These are phyloP conservation scores for Fusarium begoniae DNA, from an alignment of 2,329 filamentous ascomycete species.

Conservation along the genomic window DNA sequence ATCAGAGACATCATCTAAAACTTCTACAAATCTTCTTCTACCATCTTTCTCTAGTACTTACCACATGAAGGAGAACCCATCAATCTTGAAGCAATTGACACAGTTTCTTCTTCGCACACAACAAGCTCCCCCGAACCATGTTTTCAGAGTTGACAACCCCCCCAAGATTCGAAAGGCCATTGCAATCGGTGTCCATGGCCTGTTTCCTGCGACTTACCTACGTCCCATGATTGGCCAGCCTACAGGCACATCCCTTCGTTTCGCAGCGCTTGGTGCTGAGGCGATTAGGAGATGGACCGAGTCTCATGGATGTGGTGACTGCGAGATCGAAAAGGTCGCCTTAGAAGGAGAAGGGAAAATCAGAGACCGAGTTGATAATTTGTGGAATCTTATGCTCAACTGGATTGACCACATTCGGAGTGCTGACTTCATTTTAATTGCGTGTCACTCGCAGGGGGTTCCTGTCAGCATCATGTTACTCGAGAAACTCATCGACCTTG, in stretches of 20 bases:
- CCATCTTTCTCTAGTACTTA: constrained; percentile 78
- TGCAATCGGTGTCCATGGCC: constrained; percentile 92
- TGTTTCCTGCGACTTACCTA: constrained; percentile 87
- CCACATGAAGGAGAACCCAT: constrained; percentile 71
- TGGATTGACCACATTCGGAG: constrained; percentile 91
- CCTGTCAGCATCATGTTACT: constrained; percentile 93
- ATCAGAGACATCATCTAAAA: constrained; percentile 56
- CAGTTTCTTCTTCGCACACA: constrained; percentile 65
- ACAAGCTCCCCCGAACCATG: constrained; percentile 71
- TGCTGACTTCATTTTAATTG: constrained; percentile 91
- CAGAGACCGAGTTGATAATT: constrained; percentile 83
- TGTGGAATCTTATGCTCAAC: constrained; percentile 95
- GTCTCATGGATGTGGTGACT: constrained; percentile 74
- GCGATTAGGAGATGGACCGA: constrained; percentile 87
- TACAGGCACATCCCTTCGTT: constrained; percentile 93
- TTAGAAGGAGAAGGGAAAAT: constrained; percentile 96
- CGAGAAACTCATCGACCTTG: constrained; percentile 90
- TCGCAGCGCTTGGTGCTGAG: constrained; percentile 86
- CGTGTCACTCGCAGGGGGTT: constrained; percentile 94
- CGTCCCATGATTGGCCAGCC: constrained; percentile 94
- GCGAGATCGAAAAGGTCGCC: constrained; percentile 91
- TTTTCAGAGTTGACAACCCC: constrained; percentile 74
- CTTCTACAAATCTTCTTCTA: constrained; percentile 70
- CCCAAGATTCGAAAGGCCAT: constrained; percentile 85
- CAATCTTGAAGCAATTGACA: constrained; percentile 73